phyloP scores from a whole-genome alignment of 208 protist species.

The Trypanosoma platydactyli region DNA sequence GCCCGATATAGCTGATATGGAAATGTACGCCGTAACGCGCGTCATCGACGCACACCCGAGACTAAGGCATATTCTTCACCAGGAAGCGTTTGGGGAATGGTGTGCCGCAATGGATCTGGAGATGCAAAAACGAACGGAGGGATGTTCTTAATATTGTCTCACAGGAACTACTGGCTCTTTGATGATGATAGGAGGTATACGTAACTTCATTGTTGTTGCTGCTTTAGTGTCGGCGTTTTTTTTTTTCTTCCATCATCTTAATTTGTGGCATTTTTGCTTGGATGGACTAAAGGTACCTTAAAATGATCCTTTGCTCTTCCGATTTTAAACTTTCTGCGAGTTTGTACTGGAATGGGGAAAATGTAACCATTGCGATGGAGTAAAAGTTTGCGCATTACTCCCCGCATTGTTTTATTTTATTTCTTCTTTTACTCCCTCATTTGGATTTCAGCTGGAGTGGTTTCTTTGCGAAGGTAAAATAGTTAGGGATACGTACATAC shows the following conservation, averaged over 20 bases:
- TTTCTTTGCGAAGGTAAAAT: background rate
- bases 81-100: constrained; percentile 61
- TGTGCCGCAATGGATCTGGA: constrained; percentile 50
- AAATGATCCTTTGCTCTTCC: background rate
- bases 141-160: background rate
- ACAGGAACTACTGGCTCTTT: background rate
- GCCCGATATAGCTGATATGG: constrained; percentile 75
- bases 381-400: no score
- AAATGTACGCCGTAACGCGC: constrained; percentile 81
- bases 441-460: background rate
- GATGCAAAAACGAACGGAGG: constrained; percentile 28
- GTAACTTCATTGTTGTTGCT: background rate
- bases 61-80: constrained; percentile 38
- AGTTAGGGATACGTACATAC: no score
- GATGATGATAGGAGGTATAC: background rate
- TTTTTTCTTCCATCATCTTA: background rate
- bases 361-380: no score
- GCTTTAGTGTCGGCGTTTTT: background rate
- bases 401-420: background rate
- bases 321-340: no score
- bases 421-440: constrained; percentile 2
- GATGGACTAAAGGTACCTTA: background rate
- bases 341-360: no score
- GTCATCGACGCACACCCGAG: constrained; percentile 54
- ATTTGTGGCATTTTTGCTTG: background rate